These are phyloP conservation scores for Daldinia eschscholtzii DNA, from an alignment of 2,329 filamentous ascomycete species.

Conservation along the genomic window DNA sequence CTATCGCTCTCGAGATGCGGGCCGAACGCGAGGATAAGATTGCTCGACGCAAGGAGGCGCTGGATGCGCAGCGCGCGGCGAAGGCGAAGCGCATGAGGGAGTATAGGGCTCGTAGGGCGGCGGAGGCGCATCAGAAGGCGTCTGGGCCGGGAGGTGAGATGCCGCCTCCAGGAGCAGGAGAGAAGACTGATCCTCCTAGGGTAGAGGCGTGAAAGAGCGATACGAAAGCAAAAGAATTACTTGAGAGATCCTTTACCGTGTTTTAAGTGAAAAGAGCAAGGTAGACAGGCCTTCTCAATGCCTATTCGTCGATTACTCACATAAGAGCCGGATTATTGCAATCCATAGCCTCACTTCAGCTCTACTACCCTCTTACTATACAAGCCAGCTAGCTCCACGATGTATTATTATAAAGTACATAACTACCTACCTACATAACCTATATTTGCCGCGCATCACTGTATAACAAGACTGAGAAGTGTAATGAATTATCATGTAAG, in stretches of 20 bases:
- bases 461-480: not conserved
- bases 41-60: conserved; percentile 49
- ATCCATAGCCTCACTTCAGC: not conserved
- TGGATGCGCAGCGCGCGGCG: conserved; percentile 47
- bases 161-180: conserved; percentile 23
- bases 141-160: conserved; percentile 15
- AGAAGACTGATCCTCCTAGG: conserved; percentile 33
- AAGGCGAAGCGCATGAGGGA: conserved; percentile 44
- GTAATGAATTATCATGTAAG: not conserved
- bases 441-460: not conserved
- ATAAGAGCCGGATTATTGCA: not conserved
- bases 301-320: not conserved
- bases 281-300: not conserved
- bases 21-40: conserved; percentile 51
- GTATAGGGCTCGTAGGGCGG: conserved; percentile 41
- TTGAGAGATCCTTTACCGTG: not conserved
- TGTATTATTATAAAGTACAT: conserved; percentile 17
- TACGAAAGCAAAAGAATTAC: not conserved
- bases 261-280: not conserved
- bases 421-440: not conserved
- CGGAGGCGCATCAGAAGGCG: conserved; percentile 20
- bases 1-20: conserved; percentile 51
- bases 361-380: not conserved
- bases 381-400: conserved; percentile 6
- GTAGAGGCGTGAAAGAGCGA: conserved; percentile 33